A percentile compares a stretch with the other conserved stretches of the same genome.
These are phyloP conservation scores for Malassezia obtusa DNA, from an alignment of 1,284 basidiomycete genomes.

Conservation along the genomic window DNA sequence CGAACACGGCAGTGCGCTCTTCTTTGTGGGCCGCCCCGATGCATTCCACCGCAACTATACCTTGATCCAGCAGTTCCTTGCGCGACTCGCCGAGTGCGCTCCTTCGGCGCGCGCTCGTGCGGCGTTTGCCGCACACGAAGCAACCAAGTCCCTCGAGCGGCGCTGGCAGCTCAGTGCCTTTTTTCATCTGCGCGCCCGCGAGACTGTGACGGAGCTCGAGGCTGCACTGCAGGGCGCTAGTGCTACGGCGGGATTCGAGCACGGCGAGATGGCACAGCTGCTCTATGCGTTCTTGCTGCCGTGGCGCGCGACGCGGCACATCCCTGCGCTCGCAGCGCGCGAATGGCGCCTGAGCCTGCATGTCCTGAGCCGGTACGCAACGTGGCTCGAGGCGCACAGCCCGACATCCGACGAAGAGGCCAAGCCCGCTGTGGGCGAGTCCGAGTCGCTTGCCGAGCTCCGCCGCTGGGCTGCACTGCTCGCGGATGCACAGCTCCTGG, in stretches of 20 bases:
- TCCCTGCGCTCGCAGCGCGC: slow-evolving; percentile 28
- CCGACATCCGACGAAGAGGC: slow-evolving; percentile 11
- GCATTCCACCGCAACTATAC: slow-evolving; percentile 74
- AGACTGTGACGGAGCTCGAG: slow-evolving; percentile 57
- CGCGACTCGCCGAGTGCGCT: slow-evolving; percentile 68
- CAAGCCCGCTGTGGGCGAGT: background rate
- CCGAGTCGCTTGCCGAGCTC: background rate
- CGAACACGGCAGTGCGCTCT: slow-evolving; percentile 70
- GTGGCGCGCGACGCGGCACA: slow-evolving; percentile 27
- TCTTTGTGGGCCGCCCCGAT: slow-evolving; percentile 77
- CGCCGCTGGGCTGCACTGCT: background rate
- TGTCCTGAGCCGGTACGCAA: slow-evolving; percentile 35
- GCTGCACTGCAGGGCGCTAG: slow-evolving; percentile 1
- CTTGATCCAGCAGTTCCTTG: slow-evolving; percentile 72
- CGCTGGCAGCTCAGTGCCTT: slow-evolving; percentile 94
- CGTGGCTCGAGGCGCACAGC: slow-evolving; percentile 25
- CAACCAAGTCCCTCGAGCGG: slow-evolving; percentile 64
- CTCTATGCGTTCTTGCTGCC: slow-evolving; percentile 24
- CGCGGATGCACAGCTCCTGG: slow-evolving; percentile 6
- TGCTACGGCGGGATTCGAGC: slow-evolving; percentile 1
- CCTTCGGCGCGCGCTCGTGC: slow-evolving; percentile 54
- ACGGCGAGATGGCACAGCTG: slow-evolving; percentile 12
- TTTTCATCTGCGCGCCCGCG: slow-evolving; percentile 95
- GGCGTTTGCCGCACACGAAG: slow-evolving; percentile 55
- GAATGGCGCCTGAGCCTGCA: slow-evolving; percentile 43